phyloP scores from a whole-genome alignment of 164 flowering plant genomes.

The Hamamelis virginiana region DNA sequence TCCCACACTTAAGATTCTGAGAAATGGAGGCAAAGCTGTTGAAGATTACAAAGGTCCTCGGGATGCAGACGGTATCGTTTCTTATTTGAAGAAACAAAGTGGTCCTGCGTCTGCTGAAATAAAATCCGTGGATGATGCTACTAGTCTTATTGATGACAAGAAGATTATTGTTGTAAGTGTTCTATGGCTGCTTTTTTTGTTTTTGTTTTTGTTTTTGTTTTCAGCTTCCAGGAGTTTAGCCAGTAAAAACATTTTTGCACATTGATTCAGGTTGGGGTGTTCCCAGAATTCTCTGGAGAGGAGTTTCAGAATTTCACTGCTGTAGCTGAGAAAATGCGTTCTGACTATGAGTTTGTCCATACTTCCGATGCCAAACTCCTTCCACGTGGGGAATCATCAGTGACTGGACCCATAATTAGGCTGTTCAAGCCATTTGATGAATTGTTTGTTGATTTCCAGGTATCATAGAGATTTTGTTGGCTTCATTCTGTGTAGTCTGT shows the following conservation, averaged over 20 bases:
- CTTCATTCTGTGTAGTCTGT: not conserved
- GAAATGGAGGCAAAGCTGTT: conserved; percentile 66
- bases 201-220: not conserved
- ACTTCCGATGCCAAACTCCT: conserved; percentile 78
- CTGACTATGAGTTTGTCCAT: conserved; percentile 86
- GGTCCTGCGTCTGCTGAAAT: conserved; percentile 90
- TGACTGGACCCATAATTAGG: conserved; percentile 63
- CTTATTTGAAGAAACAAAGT: conserved; percentile 71
- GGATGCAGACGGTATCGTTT: conserved; percentile 85
- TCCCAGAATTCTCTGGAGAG: conserved; percentile 82
- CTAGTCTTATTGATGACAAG: conserved; percentile 46
- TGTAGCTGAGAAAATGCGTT: conserved; percentile 71
- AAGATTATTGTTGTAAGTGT: conserved; percentile 64
- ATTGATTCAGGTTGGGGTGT: conserved; percentile 73
- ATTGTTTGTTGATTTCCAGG: conserved; percentile 78
- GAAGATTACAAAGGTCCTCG: conserved; percentile 59
- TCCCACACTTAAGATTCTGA: conserved; percentile 81
- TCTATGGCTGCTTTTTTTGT: not conserved
- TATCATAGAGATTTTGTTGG: conserved; percentile 14
- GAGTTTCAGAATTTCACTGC: conserved; percentile 62
- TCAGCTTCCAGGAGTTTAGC: not conserved
- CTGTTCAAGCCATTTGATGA: conserved; percentile 96
- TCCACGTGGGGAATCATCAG: conserved; percentile 78
- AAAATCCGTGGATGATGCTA: conserved; percentile 65
- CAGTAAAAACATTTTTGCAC: not conserved